Conservation (phyloP, 2,329 filamentous ascomycete genomes). For the Claviceps arundinis region DNA sequence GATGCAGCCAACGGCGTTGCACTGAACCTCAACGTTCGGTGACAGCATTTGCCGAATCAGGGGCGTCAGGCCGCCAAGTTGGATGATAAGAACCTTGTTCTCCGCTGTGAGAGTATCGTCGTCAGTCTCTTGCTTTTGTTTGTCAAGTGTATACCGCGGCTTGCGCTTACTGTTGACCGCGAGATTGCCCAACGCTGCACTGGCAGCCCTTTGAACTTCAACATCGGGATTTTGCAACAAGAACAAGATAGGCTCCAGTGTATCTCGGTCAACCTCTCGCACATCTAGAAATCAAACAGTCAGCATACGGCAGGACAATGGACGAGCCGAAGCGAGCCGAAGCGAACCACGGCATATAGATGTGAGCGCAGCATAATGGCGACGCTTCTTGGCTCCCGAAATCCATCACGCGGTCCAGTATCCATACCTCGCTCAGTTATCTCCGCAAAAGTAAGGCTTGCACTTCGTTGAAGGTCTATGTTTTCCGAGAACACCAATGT, state of each 20-base stretch:
- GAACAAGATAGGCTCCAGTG: conserved; percentile 89
- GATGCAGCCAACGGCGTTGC: conserved; percentile 97
- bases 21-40: conserved; percentile 94
- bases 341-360: too few species aligned
- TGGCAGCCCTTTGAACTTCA: conserved; percentile 92
- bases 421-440: conserved; percentile 88
- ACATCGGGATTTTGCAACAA: conserved; percentile 91
- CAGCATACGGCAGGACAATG: background rate
- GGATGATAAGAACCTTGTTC: conserved; percentile 94
- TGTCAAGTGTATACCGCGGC: background rate
- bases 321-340: background rate
- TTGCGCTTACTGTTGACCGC: conserved; percentile 76
- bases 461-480: conserved; percentile 92
- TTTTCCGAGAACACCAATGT: conserved; percentile 98
- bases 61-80: conserved; percentile 77
- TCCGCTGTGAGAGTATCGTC: conserved; percentile 54
- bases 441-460: conserved; percentile 95
- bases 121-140: conserved; percentile 12
- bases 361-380: background rate
- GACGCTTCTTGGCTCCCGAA: background rate
- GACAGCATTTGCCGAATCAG: conserved; percentile 98
- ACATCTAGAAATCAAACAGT: conserved; percentile 52
- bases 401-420: background rate
- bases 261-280: conserved; percentile 85
- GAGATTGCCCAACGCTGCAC: conserved; percentile 87